phyloP scores from a whole-genome alignment of 331 rosid species.

The Dryas integrifolia region DNA sequence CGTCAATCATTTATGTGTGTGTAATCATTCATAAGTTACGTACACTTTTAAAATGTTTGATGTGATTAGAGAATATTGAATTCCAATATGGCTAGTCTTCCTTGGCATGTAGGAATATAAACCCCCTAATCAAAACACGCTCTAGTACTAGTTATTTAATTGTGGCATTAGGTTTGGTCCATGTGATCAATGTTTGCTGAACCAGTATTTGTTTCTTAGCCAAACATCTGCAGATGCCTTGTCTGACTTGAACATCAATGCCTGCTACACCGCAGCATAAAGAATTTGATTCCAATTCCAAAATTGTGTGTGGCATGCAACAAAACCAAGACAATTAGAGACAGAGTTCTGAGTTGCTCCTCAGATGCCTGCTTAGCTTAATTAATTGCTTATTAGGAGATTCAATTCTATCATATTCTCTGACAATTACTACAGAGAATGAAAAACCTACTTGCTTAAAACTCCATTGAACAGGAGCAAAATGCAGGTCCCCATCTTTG shows the following conservation, averaged over 20 bases:
- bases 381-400: not conserved
- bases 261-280: conserved; percentile 7
- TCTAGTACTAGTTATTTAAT: too few relatives aligned
- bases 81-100: too few relatives aligned
- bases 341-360: not conserved
- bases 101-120: too few relatives aligned
- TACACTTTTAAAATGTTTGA: too few relatives aligned
- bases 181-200: not conserved
- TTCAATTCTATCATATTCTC: not conserved
- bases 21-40: too few relatives aligned
- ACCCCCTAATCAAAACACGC: too few relatives aligned
- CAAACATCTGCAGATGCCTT: conserved; percentile 5
- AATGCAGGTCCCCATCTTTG: not conserved
- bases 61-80: too few relatives aligned
- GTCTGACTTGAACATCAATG: conserved; percentile 11
- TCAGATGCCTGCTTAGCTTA: not conserved
- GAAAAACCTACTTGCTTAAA: not conserved
- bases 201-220: not conserved
- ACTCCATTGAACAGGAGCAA: not conserved
- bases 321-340: not conserved
- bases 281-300: conserved; percentile 18
- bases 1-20: too few relatives aligned
- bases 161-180: not conserved
- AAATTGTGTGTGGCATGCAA: conserved; percentile 3
- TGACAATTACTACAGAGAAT: too few relatives aligned